Percentiles rank a stretch among this genome's conserved stretches.
Conservation (phyloP, 2,329 filamentous ascomycete genomes). For the Penicillium verrucosum region DNA sequence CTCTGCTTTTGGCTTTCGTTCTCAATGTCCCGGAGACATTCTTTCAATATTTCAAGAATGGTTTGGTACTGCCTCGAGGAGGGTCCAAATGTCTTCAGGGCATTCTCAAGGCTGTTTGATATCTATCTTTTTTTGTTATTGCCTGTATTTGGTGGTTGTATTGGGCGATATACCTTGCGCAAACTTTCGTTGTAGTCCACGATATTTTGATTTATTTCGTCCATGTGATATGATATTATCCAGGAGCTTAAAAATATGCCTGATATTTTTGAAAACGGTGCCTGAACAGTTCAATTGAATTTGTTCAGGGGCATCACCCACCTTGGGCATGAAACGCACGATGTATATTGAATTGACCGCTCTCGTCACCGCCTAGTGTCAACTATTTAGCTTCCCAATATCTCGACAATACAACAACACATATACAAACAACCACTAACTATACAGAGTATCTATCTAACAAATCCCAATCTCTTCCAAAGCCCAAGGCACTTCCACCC, state of each 20-base stretch:
- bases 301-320: neutral
- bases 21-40: slow-evolving; percentile 33
- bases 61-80: slow-evolving; percentile 38
- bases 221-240: neutral
- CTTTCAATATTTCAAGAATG: slow-evolving; percentile 36
- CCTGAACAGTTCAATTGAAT: neutral
- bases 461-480: slow-evolving; percentile 2
- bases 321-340: neutral
- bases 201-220: neutral
- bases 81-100: slow-evolving; percentile 38
- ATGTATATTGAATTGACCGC: neutral
- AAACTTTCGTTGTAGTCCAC: slow-evolving; percentile 19
- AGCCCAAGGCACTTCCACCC: neutral
- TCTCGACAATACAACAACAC: too few species aligned
- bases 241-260: neutral
- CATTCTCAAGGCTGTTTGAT: slow-evolving; percentile 43
- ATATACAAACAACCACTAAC: too few species aligned
- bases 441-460: neutral
- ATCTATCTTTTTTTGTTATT: slow-evolving; percentile 28
- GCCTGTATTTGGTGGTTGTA: neutral
- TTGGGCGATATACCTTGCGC: slow-evolving; percentile 13
- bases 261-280: neutral
- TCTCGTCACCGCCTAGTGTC: neutral
- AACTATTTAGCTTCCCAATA: neutral
- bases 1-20: slow-evolving; percentile 3